Evolutionary conservation across 164 flowering plant species (phyloP).

Genomic region (Echeveria elegans): DNA sequence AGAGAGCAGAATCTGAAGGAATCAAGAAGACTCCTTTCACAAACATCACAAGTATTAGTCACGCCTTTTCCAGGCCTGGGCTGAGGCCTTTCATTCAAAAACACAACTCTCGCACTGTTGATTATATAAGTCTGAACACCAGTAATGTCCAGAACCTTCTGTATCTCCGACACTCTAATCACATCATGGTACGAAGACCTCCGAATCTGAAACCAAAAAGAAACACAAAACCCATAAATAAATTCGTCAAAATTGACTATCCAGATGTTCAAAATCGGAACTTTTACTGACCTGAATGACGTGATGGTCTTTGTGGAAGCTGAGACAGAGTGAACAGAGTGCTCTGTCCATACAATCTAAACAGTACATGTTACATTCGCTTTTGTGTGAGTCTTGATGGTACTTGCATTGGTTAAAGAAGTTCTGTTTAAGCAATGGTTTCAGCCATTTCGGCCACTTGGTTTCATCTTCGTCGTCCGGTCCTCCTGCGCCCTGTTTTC

Average conservation of each 20-base stretch:
- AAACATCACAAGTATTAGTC: no score
- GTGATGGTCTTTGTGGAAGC: slow-evolving; percentile 28
- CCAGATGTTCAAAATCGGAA: neutral
- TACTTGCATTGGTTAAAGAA: slow-evolving; percentile 39
- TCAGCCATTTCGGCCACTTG: slow-evolving; percentile 43
- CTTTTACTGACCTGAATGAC: slow-evolving; percentile 31
- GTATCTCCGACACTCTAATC: slow-evolving; percentile 45
- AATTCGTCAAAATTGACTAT: neutral
- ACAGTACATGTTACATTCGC: slow-evolving; percentile 54
- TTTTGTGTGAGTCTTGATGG: slow-evolving; percentile 36
- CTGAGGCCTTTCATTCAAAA: slow-evolving; percentile 50
- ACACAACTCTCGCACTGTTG: slow-evolving; percentile 45
- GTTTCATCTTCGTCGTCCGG: slow-evolving; percentile 16
- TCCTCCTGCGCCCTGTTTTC: slow-evolving; percentile 18
- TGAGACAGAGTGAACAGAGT: slow-evolving; percentile 38
- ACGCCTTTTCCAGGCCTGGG: slow-evolving; percentile 46
- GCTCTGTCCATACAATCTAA: slow-evolving; percentile 42
- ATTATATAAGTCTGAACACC: slow-evolving; percentile 50
- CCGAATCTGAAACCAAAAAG: slow-evolving; percentile 41
- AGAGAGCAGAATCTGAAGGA: no score
- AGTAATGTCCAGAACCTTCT: slow-evolving; percentile 36
- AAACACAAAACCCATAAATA: neutral
- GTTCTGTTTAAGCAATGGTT: slow-evolving; percentile 24
- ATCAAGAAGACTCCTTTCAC: no score
- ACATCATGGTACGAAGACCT: slow-evolving; percentile 53